Evolutionary conservation across 1,284 basidiomycete species (phyloP).

Genomic region (Mycosarcoma maydis): DNA sequence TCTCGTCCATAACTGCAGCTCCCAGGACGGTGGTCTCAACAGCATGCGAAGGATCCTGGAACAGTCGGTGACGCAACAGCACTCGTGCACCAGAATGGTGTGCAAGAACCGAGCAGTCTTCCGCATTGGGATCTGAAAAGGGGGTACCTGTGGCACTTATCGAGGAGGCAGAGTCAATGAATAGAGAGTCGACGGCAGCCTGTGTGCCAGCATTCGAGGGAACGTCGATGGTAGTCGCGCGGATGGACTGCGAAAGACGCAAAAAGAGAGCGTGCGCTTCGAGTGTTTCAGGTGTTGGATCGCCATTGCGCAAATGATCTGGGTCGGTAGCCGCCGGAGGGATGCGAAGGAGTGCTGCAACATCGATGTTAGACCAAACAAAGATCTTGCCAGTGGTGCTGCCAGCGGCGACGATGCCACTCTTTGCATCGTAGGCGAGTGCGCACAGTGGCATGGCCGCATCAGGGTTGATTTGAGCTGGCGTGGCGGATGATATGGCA

Average conservation of each 20-base stretch:
- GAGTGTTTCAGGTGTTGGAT: constrained; percentile 15
- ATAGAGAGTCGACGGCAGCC: constrained; percentile 27
- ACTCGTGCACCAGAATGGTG: constrained; percentile 44
- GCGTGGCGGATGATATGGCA: constrained; percentile 16
- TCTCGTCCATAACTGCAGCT: constrained; percentile 45
- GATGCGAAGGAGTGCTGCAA: constrained; percentile 42
- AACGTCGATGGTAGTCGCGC: constrained; percentile 25
- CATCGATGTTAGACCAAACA: constrained; percentile 55
- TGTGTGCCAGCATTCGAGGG: constrained; percentile 16
- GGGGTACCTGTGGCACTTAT: not conserved
- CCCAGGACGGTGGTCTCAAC: constrained; percentile 51
- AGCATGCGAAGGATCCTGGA: not conserved
- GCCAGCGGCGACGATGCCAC: constrained; percentile 56
- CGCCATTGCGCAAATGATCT: constrained; percentile 21
- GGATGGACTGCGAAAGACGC: constrained; percentile 21
- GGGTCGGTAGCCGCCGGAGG: constrained; percentile 40
- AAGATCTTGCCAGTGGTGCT: constrained; percentile 52
- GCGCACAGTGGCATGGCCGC: constrained; percentile 37
- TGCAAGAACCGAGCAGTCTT: constrained; percentile 32
- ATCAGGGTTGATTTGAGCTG: constrained; percentile 13
- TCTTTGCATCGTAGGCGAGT: constrained; percentile 55
- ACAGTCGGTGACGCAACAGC: constrained; percentile 42
- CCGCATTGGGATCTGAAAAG: not conserved
- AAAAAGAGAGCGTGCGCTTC: constrained; percentile 23
- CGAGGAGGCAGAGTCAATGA: constrained; percentile 21